These are phyloP conservation scores for Termitomyces sp. DNA, from an alignment of 1,284 basidiomycete species.

Conservation along the genomic window DNA sequence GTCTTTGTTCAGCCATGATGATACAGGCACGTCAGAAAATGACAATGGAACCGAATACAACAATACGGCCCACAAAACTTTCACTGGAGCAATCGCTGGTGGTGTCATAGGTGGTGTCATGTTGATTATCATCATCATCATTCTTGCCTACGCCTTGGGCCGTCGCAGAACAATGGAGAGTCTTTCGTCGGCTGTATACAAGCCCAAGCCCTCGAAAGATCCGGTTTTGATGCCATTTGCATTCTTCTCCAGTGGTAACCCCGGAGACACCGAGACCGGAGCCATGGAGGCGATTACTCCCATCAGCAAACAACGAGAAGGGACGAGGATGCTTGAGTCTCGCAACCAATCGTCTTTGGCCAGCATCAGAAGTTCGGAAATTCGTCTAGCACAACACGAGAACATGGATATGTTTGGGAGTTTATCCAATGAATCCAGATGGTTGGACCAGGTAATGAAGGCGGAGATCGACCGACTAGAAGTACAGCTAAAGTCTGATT, in stretches of 20 bases:
- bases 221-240: neutral
- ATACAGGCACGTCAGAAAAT: neutral
- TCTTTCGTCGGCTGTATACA: neutral
- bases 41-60: neutral
- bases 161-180: conserved; percentile 24
- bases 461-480: neutral
- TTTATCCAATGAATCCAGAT: neutral
- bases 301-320: neutral
- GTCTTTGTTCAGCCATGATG: neutral
- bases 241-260: neutral
- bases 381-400: neutral
- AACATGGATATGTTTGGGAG: neutral
- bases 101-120: conserved; percentile 2
- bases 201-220: neutral
- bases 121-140: neutral
- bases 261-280: neutral
- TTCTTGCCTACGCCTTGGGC: too few species aligned
- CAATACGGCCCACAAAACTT: neutral
- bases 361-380: neutral
- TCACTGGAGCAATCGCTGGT: neutral
- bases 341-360: neutral
- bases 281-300: neutral
- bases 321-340: neutral
- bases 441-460: neutral
- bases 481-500: neutral